A percentile compares a stretch with the other conserved stretches of the same genome.
These are phyloP conservation scores for Boletus subparvulus DNA, from an alignment of 768 basidiomycete genomes.

Conservation along the genomic window DNA sequence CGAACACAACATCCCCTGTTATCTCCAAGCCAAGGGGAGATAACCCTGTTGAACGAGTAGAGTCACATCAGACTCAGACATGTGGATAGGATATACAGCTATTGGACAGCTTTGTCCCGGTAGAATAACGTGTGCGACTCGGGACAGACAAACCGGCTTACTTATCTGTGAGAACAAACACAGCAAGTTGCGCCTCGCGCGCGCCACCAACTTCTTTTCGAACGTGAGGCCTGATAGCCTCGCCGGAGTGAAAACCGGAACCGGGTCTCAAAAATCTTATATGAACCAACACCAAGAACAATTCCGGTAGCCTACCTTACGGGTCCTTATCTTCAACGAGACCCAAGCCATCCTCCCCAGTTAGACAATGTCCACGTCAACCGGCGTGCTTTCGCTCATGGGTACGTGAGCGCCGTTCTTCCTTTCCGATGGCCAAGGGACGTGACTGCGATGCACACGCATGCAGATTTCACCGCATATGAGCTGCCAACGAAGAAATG, in stretches of 20 bases:
- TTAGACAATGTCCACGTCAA: slow-evolving; percentile 8
- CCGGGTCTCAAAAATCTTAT: slow-evolving; percentile 10
- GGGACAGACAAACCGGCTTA: background rate
- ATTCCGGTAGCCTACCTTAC: background rate
- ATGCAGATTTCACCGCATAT: slow-evolving; percentile 25
- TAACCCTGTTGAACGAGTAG: too few species aligned
- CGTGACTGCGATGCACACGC: background rate
- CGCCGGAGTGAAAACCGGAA: slow-evolving; percentile 12
- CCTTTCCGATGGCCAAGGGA: background rate
- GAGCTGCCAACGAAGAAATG: slow-evolving; percentile 22
- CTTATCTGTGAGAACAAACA: slow-evolving; percentile 4
- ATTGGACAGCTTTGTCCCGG: background rate
- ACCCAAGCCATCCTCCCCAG: background rate
- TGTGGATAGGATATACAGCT: background rate
- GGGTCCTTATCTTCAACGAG: background rate
- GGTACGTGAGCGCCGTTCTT: slow-evolving; percentile 11
- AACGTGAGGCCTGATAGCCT: background rate
- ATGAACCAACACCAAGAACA: background rate
- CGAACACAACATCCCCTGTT: too few species aligned
- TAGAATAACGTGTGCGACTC: background rate
- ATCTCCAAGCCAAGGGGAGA: too few species aligned
- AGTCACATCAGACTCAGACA: too few species aligned
- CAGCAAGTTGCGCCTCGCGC: background rate
- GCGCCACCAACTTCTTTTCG: background rate
- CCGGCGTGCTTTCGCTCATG: slow-evolving; percentile 11